Base-by-base conservation (phyloP, 208 protist species). In the Trypanosoma boissoni region DNA sequence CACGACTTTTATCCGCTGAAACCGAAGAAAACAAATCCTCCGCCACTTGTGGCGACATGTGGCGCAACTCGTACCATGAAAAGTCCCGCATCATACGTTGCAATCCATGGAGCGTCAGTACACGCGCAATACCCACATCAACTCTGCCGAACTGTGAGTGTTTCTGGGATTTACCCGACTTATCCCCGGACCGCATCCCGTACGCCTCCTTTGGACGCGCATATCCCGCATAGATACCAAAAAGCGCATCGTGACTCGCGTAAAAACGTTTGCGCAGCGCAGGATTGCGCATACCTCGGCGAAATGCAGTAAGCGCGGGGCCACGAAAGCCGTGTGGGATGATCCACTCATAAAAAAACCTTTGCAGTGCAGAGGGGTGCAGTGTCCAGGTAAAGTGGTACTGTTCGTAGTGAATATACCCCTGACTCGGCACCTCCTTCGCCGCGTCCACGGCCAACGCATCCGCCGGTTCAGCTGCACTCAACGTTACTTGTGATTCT, bases 101-200 rank as follows among this genome's bases (percentile, higher is more conserved):
- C 44, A 82, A 64, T 20, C 68, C 74, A 5, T 37, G 45, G 50
- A 69, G 64, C 24, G 74, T 73, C 55, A 92, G 44, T 6, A 88
- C 76, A 8, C 68, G 74, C 20, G 84, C 85, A 44, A 92, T 92
- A 32, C 85, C 82, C 24, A 88, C 64, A 28, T 86, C 80, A 12
- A 59, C 68, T 2, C 32, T 43, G 5, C 6, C 55, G 34, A 26
- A 10, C 0, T 5, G 29, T 12, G 9, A 31, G 42, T 23, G 23
- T 20, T 53, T 44, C 12, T 21, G 9, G 42, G 23, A 14, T 10
- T 49, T 14, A 61, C 54, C 16, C n/a, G 29, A 0, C 14, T 4
- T 4, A 6, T 2, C 8, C 12, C 6, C 8, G 1, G 27, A 34
- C 5, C 76, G 78, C 23, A 86, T 74, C 3, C 85, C 85, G 28